Evolutionary conservation across 228 moss, liverwort and hornwort genomes (phyloP).

Genomic region (Sphagnum fallax): DNA sequence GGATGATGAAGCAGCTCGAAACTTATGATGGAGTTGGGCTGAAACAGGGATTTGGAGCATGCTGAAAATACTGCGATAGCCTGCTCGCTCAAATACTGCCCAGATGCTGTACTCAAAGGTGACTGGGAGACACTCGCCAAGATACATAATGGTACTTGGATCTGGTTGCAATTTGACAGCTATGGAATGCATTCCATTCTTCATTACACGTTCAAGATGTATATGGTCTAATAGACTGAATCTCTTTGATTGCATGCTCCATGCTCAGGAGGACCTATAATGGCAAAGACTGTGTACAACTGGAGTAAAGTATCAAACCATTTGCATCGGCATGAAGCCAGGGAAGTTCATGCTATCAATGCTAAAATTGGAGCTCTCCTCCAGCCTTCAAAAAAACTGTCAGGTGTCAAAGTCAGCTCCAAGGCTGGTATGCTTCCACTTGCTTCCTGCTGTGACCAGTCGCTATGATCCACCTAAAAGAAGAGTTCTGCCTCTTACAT

Average conservation of each 20-base stretch:
- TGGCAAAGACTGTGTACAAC: slow-evolving; percentile 9
- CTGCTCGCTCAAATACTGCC: slow-evolving; percentile 8
- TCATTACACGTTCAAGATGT: too few relatives aligned
- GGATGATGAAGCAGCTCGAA: too few relatives aligned
- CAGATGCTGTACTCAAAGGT: slow-evolving; percentile 6
- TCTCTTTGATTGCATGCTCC: not conserved
- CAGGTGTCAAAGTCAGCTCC: too few relatives aligned
- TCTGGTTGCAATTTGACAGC: too few relatives aligned
- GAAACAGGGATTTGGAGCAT: slow-evolving; percentile 19
- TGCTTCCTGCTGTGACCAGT: too few relatives aligned
- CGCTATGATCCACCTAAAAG: too few relatives aligned
- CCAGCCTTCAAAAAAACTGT: too few relatives aligned
- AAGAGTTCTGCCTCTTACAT: too few relatives aligned
- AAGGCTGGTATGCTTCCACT: too few relatives aligned
- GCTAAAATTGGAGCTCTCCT: too few relatives aligned
- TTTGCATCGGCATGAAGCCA: slow-evolving; percentile 14
- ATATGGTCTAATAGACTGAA: too few relatives aligned
- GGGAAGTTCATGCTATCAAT: not conserved
- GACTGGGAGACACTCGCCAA: slow-evolving; percentile 17
- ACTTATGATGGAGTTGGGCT: not conserved
- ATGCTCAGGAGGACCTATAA: slow-evolving; percentile 3
- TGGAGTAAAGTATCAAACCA: slow-evolving; percentile 14
- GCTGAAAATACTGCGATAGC: slow-evolving; percentile 12
- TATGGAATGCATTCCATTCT: too few relatives aligned
- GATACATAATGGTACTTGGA: slow-evolving; percentile 12